Percentiles rank a stretch among this genome's conserved stretches.
phyloP scores from a whole-genome alignment of 2,329 filamentous ascomycete genomes.

The Diaporthe amygdali region DNA sequence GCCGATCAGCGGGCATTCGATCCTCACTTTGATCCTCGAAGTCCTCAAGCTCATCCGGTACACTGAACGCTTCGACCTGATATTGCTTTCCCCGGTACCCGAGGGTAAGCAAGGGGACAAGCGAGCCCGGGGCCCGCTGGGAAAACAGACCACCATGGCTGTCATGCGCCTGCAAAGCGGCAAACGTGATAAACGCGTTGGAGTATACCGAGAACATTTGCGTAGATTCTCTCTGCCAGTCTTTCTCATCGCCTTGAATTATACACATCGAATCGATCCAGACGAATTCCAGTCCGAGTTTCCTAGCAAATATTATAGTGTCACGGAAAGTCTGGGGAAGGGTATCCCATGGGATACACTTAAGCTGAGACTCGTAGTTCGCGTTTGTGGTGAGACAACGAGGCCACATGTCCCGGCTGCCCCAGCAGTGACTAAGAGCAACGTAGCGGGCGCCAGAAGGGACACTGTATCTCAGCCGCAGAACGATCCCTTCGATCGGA shows the following conservation, averaged over 20 bases:
- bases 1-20: neutral
- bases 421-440: conserved; percentile 11
- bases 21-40: neutral
- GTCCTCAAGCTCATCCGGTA: neutral
- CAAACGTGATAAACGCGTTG: neutral
- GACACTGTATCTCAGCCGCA: neutral
- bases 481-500: neutral
- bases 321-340: neutral
- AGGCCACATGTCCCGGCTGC: neutral
- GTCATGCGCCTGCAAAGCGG: neutral
- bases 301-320: neutral
- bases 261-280: conserved; percentile 20
- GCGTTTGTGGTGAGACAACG: neutral
- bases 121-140: neutral
- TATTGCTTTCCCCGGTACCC: neutral
- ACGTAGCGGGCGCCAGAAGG: neutral
- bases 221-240: neutral
- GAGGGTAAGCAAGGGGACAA: neutral
- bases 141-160: neutral
- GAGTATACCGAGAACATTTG: neutral
- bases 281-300: neutral
- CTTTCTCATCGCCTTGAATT: conserved; percentile 20
- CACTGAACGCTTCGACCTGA: neutral
- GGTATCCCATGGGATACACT: neutral
- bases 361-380: neutral